Evolutionary conservation across 495 filamentous ascomycete genomes (phyloP).

Genomic region (Haplographium delicatum): DNA sequence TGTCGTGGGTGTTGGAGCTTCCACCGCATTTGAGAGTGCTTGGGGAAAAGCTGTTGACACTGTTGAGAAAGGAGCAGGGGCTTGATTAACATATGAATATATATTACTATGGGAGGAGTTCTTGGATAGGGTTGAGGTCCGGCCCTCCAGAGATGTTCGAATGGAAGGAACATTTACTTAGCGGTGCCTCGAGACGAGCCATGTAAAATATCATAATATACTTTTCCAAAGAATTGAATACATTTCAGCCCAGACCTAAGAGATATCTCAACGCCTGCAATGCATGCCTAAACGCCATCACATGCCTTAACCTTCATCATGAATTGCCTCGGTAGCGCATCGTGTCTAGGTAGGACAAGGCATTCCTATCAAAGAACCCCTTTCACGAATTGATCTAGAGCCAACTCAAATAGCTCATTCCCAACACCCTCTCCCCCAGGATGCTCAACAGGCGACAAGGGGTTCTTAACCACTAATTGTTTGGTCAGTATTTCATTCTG

Average conservation of each 20-base stretch:
- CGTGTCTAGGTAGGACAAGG: too few relatives aligned
- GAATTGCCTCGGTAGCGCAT: not conserved
- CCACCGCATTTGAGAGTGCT: slow-evolving; percentile 54
- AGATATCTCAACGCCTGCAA: slow-evolving; percentile 22
- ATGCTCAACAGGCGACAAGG: slow-evolving; percentile 84
- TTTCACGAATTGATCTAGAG: slow-evolving; percentile 76
- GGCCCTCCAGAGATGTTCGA: too few relatives aligned
- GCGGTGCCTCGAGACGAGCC: slow-evolving; percentile 2
- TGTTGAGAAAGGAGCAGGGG: slow-evolving; percentile 11
- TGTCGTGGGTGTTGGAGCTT: slow-evolving; percentile 39
- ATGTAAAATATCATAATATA: slow-evolving; percentile 13
- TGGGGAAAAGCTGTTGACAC: slow-evolving; percentile 53
- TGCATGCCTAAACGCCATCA: slow-evolving; percentile 5
- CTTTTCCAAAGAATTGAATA: too few relatives aligned
- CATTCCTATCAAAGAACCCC: slow-evolving; percentile 25
- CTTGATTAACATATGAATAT: too few relatives aligned
- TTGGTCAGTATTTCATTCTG: slow-evolving; percentile 12
- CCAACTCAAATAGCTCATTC: slow-evolving; percentile 92
- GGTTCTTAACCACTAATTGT: slow-evolving; percentile 81
- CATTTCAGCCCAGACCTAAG: too few relatives aligned
- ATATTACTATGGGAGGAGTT: too few relatives aligned
- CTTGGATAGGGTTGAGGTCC: not conserved
- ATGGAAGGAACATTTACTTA: not conserved
- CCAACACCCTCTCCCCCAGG: slow-evolving; percentile 81
- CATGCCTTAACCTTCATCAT: not conserved